phyloP scores from a whole-genome alignment of 2,329 filamentous ascomycete genomes.

The Neopestalotiopsis sp. region DNA sequence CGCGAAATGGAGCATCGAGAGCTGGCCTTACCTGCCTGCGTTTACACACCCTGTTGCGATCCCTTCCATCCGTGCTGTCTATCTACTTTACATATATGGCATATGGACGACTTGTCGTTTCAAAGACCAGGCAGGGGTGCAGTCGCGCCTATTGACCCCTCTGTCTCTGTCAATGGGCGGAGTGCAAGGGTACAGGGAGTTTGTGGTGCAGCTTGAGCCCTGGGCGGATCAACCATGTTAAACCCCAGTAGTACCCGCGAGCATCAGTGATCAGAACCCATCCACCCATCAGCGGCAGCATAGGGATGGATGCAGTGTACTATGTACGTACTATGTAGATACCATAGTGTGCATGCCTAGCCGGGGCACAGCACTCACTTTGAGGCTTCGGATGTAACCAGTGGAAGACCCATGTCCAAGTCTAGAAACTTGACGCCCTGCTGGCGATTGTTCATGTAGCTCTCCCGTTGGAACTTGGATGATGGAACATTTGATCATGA shows the following conservation, averaged over 20 bases:
- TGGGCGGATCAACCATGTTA: background rate
- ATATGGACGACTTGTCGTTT: background rate
- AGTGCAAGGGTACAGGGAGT: no score
- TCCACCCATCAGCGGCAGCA: background rate
- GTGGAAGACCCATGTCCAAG: background rate
- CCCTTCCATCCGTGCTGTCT: background rate
- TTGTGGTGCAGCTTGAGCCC: background rate
- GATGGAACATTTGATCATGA: background rate
- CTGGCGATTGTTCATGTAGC: conserved; percentile 2
- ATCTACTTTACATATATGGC: background rate
- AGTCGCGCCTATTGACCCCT: background rate
- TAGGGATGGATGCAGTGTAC: background rate
- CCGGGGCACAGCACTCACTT: background rate
- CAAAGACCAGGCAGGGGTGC: background rate
- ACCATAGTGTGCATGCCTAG: background rate
- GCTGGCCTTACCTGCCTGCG: background rate
- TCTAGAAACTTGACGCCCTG: background rate
- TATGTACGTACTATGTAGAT: background rate
- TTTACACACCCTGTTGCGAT: background rate
- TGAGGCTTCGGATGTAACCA: conserved; percentile 1
- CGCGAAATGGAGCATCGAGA: background rate
- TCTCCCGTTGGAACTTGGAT: conserved; percentile 1
- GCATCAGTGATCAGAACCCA: no score
- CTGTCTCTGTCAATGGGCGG: background rate
- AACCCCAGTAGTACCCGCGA: background rate